Percentiles rank a stretch among this genome's conserved stretches.
These are phyloP conservation scores for Grosmannia penicillata DNA, from an alignment of 2,329 filamentous ascomycete species.

Conservation along the genomic window DNA sequence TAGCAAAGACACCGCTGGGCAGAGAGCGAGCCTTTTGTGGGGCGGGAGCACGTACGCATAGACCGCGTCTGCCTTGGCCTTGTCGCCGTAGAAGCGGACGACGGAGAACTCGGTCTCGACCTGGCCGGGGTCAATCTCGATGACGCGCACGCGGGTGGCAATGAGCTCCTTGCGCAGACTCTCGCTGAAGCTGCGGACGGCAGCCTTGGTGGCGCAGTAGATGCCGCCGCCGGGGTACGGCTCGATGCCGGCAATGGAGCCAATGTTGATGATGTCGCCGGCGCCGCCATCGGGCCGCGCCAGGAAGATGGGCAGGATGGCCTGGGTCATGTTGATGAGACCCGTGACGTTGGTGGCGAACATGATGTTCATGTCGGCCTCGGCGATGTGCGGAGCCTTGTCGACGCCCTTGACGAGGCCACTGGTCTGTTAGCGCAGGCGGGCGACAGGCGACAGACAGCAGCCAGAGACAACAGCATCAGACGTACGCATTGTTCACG, in stretches of 20 bases:
- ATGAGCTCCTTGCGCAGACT: slow-evolving; percentile 72
- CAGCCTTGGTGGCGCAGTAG: slow-evolving; percentile 88
- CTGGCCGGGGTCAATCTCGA: slow-evolving; percentile 82
- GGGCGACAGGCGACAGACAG: background rate
- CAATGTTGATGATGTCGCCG: slow-evolving; percentile 92
- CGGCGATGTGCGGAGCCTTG: slow-evolving; percentile 66
- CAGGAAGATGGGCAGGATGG: slow-evolving; percentile 70
- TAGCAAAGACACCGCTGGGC: no score
- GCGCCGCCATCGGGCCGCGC: slow-evolving; percentile 57
- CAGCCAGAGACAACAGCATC: background rate
- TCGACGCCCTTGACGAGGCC: slow-evolving; percentile 83
- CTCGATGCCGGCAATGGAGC: slow-evolving; percentile 80
- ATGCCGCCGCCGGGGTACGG: slow-evolving; percentile 75
- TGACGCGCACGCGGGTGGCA: slow-evolving; percentile 63
- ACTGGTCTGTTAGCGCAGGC: slow-evolving; percentile 24
- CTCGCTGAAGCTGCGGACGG: slow-evolving; percentile 73
- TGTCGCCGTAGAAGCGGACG: slow-evolving; percentile 78
- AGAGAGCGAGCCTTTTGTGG: no score
- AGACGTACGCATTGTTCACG: slow-evolving; percentile 84
- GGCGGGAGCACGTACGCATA: slow-evolving; percentile 54
- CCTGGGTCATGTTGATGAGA: slow-evolving; percentile 93
- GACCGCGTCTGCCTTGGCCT: slow-evolving; percentile 76
- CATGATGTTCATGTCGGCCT: slow-evolving; percentile 76
- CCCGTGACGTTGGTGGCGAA: slow-evolving; percentile 89
- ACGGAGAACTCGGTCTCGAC: slow-evolving; percentile 91